Evolutionary conservation across 306 rosid genomes (phyloP).

Genomic region (Casuarina glauca): DNA sequence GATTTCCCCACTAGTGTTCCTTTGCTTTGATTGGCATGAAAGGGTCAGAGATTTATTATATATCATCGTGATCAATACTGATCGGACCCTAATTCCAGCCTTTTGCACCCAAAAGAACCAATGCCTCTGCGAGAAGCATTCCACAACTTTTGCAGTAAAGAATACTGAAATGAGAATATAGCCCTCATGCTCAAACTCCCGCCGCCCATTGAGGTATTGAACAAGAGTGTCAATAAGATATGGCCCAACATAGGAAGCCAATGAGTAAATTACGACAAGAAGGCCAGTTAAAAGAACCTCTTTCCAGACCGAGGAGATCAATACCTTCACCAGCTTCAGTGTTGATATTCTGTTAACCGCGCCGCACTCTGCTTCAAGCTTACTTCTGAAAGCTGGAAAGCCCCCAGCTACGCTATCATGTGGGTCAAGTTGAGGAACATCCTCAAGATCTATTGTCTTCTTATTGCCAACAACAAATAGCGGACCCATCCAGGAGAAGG

Average conservation of each 20-base stretch:
- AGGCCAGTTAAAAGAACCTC: constrained; percentile 41
- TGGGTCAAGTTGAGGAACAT: constrained; percentile 44
- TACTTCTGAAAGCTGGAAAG: constrained; percentile 31
- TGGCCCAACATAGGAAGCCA: constrained; percentile 60
- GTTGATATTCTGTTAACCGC: constrained; percentile 34
- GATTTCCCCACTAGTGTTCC: constrained; percentile 51
- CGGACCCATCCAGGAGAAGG: constrained; percentile 50
- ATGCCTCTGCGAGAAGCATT: constrained; percentile 40
- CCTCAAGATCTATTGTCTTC: constrained; percentile 50
- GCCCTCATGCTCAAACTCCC: constrained; percentile 42
- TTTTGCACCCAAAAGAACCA: constrained; percentile 46
- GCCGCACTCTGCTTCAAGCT: constrained; percentile 45
- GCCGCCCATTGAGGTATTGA: constrained; percentile 43
- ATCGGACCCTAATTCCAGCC: constrained; percentile 40
- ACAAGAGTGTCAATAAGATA: constrained; percentile 50
- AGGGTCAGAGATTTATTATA: constrained; percentile 42
- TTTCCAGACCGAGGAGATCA: constrained; percentile 38
- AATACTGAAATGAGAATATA: constrained; percentile 39
- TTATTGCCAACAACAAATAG: constrained; percentile 43
- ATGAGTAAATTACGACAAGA: constrained; percentile 17
- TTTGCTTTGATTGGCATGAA: constrained; percentile 45
- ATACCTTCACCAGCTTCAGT: constrained; percentile 38
- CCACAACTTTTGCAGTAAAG: constrained; percentile 44
- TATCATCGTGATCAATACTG: constrained; percentile 34
- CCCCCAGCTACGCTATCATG: constrained; percentile 39